Conservation (phyloP, 2,329 filamentous ascomycete genomes). For the Sclerotiophoma versabilis region DNA sequence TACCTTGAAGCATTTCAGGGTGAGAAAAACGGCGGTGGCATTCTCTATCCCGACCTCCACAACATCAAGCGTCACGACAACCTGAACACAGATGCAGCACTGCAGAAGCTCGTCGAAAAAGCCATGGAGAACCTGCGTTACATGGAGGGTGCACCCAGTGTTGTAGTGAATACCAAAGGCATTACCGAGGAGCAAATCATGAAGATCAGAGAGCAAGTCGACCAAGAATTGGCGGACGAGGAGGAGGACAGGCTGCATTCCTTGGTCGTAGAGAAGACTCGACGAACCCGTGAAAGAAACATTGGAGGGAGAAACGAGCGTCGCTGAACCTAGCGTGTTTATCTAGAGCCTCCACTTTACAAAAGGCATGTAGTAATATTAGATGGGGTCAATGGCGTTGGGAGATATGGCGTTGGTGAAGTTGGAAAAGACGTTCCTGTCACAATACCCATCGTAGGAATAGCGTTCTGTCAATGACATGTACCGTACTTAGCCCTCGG, state of each 20-base stretch:
- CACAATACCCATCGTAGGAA: conserved; percentile 10
- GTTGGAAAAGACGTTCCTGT: background rate
- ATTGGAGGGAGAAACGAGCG: conserved; percentile 54
- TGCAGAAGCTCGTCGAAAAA: conserved; percentile 77
- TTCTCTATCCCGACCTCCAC: conserved; percentile 86
- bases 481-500: too few relatives aligned
- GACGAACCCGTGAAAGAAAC: conserved; percentile 54
- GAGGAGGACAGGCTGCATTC: conserved; percentile 63
- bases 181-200: conserved; percentile 73
- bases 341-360: background rate
- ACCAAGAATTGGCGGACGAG: conserved; percentile 71
- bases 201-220: conserved; percentile 70
- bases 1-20: conserved; percentile 85
- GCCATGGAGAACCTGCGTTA: conserved; percentile 88
- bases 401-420: conserved; percentile 1
- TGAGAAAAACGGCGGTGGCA: conserved; percentile 72
- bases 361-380: background rate
- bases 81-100: conserved; percentile 77
- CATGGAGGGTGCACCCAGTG: conserved; percentile 80
- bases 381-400: background rate
- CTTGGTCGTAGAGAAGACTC: conserved; percentile 60
- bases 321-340: conserved; percentile 16
- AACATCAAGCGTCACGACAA: conserved; percentile 77
- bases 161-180: conserved; percentile 74
- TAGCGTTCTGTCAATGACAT: background rate